These are phyloP conservation scores for Cladorrhinum sp. DNA, from an alignment of 2,329 filamentous ascomycete species.

Conservation along the genomic window DNA sequence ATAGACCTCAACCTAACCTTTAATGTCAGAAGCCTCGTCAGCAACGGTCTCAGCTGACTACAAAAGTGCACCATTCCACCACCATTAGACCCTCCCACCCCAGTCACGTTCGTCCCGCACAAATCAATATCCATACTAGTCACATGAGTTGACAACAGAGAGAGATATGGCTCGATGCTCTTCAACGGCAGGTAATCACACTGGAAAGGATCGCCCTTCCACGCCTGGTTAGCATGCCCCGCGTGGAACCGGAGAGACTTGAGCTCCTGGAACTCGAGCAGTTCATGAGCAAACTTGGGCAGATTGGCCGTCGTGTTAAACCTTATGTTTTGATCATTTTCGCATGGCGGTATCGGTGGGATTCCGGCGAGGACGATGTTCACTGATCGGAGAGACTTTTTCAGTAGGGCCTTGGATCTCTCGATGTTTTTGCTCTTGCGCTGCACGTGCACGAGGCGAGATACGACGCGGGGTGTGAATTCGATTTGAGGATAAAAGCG, in stretches of 20 bases:
- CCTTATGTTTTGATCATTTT: not conserved
- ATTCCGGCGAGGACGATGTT: slow-evolving; percentile 18
- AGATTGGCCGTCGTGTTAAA: slow-evolving; percentile 21
- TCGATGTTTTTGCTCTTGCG: slow-evolving; percentile 15
- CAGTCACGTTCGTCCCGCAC: slow-evolving; percentile 14
- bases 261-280: slow-evolving; percentile 18
- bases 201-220: slow-evolving; percentile 17
- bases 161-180: slow-evolving; percentile 16
- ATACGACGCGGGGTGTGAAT: slow-evolving; percentile 23
- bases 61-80: slow-evolving; percentile 16
- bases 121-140: slow-evolving; percentile 22
- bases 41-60: slow-evolving; percentile 10
- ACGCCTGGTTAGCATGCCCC: slow-evolving; percentile 12
- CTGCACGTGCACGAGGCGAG: slow-evolving; percentile 18
- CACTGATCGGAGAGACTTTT: slow-evolving; percentile 15
- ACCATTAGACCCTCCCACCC: not conserved
- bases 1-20: slow-evolving; percentile 15
- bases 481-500: slow-evolving; percentile 19
- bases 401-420: slow-evolving; percentile 11
- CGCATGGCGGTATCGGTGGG: not conserved
- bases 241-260: slow-evolving; percentile 17
- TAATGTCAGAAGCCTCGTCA: slow-evolving; percentile 11
- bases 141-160: slow-evolving; percentile 10
- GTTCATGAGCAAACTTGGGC: slow-evolving; percentile 11
- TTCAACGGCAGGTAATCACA: slow-evolving; percentile 11